Base-by-base conservation (phyloP, 805 yeast species). In the Brettanomyces bruxellensis region DNA sequence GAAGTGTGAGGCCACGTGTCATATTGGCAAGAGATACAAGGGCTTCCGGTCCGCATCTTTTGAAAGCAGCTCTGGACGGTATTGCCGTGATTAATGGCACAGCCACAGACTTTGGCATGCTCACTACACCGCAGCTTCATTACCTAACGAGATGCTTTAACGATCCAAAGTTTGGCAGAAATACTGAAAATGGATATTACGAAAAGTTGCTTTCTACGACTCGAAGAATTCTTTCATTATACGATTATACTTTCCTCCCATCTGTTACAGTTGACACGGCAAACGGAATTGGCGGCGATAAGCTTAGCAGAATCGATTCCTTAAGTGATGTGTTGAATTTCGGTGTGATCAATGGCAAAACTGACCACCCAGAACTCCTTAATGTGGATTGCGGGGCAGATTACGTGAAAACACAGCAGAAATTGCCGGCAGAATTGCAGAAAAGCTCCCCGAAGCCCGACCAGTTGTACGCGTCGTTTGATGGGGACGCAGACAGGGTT, bases 401-500 rank as follows among this genome's bases (percentile, higher is more conserved):
- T 64, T 91, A 66, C 58, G 99, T 93, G 46, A 93, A 93, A 65
- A 88, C 96, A 3, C 79, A 81, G 61, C 98, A 93, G 59, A 72
- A 66, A 46, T 70, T 84, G 40, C 99, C 99, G 6, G 62, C 68
- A 3, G 82, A 80, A 37, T 68, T 85, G 12, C 45, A 40, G 8
- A 36, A 44, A 18, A 40, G 34, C 12, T 47, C 52, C 5, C 76
- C 80, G 0, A 56, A 52, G 2, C 66, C 76, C 5, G 64, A 68
- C 40, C 64, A 71, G 48, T 67, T 90, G 44, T 83, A 78, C 56
- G 83, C 95, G 5, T 86, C 95, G 1, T 89, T 88, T 59, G 99
- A 93, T 61, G 99, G 99, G 44, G 99, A 93, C 62, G 98, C 99
- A 4, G 99, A 93, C 62, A 74, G 99, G 57, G 82, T 93, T 44